Evolutionary conservation across 768 basidiomycete species (phyloP).

Genomic region (Harrya chromipes): DNA sequence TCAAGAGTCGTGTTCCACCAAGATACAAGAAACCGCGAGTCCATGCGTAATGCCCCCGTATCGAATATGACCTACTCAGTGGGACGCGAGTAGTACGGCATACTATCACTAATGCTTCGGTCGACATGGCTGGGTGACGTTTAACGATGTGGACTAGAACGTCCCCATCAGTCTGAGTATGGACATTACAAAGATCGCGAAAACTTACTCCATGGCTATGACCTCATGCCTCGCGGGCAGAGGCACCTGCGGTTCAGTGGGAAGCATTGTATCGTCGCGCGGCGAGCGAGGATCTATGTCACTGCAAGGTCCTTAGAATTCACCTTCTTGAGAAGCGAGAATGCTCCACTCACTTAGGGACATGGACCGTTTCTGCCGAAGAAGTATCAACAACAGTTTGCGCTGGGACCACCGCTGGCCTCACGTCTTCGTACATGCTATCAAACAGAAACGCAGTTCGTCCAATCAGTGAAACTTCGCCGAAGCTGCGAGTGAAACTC

Average conservation of each 20-base stretch:
- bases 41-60: too few relatives aligned
- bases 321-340: background rate
- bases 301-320: slow-evolving; percentile 7
- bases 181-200: background rate
- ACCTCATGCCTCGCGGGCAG: slow-evolving; percentile 36
- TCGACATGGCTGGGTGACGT: slow-evolving; percentile 17
- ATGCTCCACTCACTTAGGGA: slow-evolving; percentile 27
- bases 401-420: slow-evolving; percentile 6
- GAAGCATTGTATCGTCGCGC: slow-evolving; percentile 28
- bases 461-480: background rate
- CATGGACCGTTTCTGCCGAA: slow-evolving; percentile 27
- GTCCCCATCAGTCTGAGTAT: background rate
- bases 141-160: slow-evolving; percentile 15
- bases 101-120: slow-evolving; percentile 16
- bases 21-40: background rate
- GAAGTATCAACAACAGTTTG: slow-evolving; percentile 16
- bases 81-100: slow-evolving; percentile 7
- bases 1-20: slow-evolving; percentile 56
- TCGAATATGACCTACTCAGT: slow-evolving; percentile 24
- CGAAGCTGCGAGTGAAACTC: slow-evolving; percentile 5
- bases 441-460: background rate
- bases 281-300: slow-evolving; percentile 31
- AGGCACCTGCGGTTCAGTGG: slow-evolving; percentile 28
- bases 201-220: slow-evolving; percentile 23
- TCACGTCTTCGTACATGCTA: slow-evolving; percentile 26